Base-by-base conservation (phyloP, 257 asterid genomes). In the Cinchona pubescens region DNA sequence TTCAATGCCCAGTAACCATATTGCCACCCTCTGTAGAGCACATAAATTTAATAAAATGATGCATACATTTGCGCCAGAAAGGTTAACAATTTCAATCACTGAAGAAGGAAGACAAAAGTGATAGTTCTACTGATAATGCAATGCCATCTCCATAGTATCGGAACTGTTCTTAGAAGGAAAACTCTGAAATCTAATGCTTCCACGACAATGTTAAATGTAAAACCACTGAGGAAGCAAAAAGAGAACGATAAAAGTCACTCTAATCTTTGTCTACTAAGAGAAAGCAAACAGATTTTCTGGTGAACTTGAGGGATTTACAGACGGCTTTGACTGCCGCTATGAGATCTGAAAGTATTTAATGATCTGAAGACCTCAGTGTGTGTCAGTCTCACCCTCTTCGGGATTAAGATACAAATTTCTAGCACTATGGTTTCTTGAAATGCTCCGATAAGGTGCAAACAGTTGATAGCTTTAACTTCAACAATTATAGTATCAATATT, bases 11-110 rank as follows among this genome's bases (percentile, higher is more conserved):
- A 91, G 80, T 78, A 95, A 67, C 89, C 91, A 88, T 73, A 79
- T 46, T 30, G 99, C 90, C 70, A 92, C 86, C 79, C 86, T 86
- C 99, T 95, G 91, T 72, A 80, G 69, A 64, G 73, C 55, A 73
- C 82, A 66, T 55, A 81, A 69, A 75, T 53, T 67, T 77, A 73
- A 86, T 78, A 61, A 74, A 76, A 69, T 64, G 25, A 76, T 27
- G 34, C 25, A 45, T 63, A 56, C 40, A 25, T n/a, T 60, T 74
- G 56, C 23, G 58, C 14, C 14, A 35, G 35, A 51, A 34, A 27
- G 7, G 67, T 35, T 45, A 15, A 72, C 35, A 29, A 9, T 5
- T 58, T 38, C 66, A 77, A 64, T 5, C 30, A 45, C 2, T 30
- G n/a, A 4, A 48, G n/a, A 53, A 71, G 30, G 40, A 38, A 59